Evolutionary conservation across 2,329 filamentous ascomycete species (phyloP).

Genomic region (Akanthomyces lecanii): DNA sequence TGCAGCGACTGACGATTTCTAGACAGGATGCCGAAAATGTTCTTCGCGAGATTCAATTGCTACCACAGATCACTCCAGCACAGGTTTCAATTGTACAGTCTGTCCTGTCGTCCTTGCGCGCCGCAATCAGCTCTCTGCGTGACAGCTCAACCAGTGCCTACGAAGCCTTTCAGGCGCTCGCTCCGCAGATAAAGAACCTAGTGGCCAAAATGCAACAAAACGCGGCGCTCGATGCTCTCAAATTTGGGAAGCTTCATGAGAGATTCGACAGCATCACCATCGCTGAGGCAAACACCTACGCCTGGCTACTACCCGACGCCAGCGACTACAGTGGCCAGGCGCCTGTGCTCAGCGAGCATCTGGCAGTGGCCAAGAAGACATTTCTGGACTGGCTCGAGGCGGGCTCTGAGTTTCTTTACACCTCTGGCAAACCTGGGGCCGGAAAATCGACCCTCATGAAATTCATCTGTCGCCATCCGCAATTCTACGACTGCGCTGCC

Average conservation of each 20-base stretch:
- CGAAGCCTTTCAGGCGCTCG: background rate
- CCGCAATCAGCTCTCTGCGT: background rate
- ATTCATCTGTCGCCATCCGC: constrained; percentile 1
- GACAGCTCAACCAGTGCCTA: background rate
- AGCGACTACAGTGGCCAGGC: background rate
- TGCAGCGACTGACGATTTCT: background rate
- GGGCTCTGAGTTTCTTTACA: constrained; percentile 8
- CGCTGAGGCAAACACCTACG: background rate
- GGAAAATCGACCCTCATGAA: constrained; percentile 18
- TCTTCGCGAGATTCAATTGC: background rate
- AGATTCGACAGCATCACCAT: constrained; percentile 13
- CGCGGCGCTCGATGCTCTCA: background rate
- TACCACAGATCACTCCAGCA: background rate
- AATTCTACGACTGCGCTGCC: background rate
- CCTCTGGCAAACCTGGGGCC: constrained; percentile 14
- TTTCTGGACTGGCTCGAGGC: constrained; percentile 7
- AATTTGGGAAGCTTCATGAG: background rate
- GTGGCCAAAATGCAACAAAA: background rate
- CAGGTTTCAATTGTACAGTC: background rate
- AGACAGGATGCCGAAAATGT: background rate
- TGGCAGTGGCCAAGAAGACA: background rate
- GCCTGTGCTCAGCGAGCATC: background rate
- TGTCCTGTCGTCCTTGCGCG: background rate
- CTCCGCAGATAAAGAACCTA: background rate
- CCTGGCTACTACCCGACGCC: background rate